phyloP scores from a whole-genome alignment of 2,329 filamentous ascomycete genomes.

The Stagonosporopsis tanaceti region DNA sequence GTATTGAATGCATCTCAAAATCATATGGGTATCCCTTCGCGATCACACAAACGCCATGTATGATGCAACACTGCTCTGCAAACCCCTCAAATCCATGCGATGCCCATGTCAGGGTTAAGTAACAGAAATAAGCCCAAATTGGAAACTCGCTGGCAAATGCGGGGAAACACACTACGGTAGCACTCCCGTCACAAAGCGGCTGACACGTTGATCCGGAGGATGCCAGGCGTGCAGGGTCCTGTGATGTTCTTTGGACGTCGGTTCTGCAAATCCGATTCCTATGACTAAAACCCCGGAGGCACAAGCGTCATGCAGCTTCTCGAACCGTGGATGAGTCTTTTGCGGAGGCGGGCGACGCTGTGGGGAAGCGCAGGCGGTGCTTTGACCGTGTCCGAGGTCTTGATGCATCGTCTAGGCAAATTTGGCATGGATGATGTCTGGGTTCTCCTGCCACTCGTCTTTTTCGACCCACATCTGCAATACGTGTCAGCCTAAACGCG shows the following conservation, averaged over 20 bases:
- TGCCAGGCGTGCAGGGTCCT: slow-evolving; percentile 33
- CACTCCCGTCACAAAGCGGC: slow-evolving; percentile 37
- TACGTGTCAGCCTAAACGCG: slow-evolving; percentile 38
- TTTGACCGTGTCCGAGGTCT: slow-evolving; percentile 32
- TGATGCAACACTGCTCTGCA: slow-evolving; percentile 33
- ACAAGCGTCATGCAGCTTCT: slow-evolving; percentile 43
- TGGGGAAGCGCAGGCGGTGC: slow-evolving; percentile 33
- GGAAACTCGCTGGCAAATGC: slow-evolving; percentile 41
- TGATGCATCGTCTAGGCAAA: slow-evolving; percentile 71
- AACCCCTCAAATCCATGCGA: slow-evolving; percentile 27
- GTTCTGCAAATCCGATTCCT: slow-evolving; percentile 36
- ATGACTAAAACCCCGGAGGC: slow-evolving; percentile 45
- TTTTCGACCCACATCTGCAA: slow-evolving; percentile 98
- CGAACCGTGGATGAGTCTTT: slow-evolving; percentile 22
- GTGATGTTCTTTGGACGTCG: slow-evolving; percentile 35
- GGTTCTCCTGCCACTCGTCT: slow-evolving; percentile 99
- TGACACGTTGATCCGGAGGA: slow-evolving; percentile 34
- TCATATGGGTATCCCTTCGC: slow-evolving; percentile 45
- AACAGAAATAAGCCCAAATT: slow-evolving; percentile 43
- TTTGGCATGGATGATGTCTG: slow-evolving; percentile 97
- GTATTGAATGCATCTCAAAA: slow-evolving; percentile 35
- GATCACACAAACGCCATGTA: slow-evolving; percentile 46
- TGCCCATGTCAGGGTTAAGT: slow-evolving; percentile 36
- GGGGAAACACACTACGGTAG: slow-evolving; percentile 48
- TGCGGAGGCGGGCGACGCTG: slow-evolving; percentile 46